Evolutionary conservation across 1,284 basidiomycete genomes (phyloP).

Genomic region (Apiotrichum gracile): DNA sequence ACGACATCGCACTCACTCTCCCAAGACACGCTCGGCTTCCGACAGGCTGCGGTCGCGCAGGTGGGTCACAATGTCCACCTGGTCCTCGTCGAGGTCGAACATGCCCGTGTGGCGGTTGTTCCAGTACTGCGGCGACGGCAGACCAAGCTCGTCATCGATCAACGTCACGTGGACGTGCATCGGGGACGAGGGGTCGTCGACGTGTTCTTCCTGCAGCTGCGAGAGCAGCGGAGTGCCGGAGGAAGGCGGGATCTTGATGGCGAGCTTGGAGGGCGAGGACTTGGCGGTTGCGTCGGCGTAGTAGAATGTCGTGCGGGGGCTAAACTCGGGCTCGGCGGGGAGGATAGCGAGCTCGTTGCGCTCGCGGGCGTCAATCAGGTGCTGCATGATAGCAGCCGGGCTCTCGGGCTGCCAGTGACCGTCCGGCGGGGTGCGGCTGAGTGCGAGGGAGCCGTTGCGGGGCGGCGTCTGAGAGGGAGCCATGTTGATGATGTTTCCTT

Average conservation of each 20-base stretch:
- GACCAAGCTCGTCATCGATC: constrained; percentile 12
- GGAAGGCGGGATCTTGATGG: background rate
- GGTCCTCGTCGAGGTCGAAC: constrained; percentile 21
- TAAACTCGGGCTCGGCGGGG: constrained; percentile 3
- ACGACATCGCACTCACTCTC: background rate
- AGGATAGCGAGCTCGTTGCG: constrained; percentile 15
- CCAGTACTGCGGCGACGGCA: constrained; percentile 26
- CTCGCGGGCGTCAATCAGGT: constrained; percentile 14
- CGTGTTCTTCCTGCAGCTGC: background rate
- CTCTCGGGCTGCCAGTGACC: constrained; percentile 18
- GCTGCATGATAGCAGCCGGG: constrained; percentile 13
- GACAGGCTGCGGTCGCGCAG: background rate
- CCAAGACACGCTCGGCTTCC: background rate
- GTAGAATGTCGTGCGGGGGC: no score
- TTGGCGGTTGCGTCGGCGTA: no score
- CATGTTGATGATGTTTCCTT: background rate
- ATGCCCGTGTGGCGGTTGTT: constrained; percentile 20
- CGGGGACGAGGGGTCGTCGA: background rate
- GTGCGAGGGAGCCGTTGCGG: background rate
- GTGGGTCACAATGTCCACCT: constrained; percentile 10
- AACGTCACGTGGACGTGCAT: background rate
- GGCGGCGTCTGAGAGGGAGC: background rate
- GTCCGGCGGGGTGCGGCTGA: constrained; percentile 10
- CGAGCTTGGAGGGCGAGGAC: no score
- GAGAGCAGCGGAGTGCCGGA: background rate